Evolutionary conservation across 1,284 basidiomycete genomes (phyloP).

Genomic region (Pterulicium gracile): DNA sequence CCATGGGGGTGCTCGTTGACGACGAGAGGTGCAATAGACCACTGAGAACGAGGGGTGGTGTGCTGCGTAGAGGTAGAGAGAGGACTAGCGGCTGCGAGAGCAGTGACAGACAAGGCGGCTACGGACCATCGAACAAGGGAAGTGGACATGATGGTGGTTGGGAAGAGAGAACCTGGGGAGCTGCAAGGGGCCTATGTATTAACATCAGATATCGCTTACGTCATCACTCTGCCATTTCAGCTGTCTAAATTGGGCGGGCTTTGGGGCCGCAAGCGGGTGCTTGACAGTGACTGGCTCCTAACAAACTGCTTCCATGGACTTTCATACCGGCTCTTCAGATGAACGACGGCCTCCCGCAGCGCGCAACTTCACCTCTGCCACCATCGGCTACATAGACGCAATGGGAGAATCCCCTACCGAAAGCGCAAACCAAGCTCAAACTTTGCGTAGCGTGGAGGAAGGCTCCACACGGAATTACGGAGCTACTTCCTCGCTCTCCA

Average conservation of each 20-base stretch:
- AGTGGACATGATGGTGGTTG: conserved; percentile 22
- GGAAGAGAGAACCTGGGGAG: conserved; percentile 15
- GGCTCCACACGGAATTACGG: background rate
- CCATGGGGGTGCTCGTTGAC: conserved; percentile 53
- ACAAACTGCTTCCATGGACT: too few relatives aligned
- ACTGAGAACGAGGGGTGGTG: conserved; percentile 28
- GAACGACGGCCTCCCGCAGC: background rate
- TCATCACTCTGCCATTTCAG: background rate
- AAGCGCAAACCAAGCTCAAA: too few relatives aligned
- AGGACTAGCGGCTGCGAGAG: conserved; percentile 36
- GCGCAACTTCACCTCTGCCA: background rate
- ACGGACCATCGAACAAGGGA: conserved; percentile 25
- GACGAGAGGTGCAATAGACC: conserved; percentile 48
- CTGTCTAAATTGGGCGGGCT: background rate
- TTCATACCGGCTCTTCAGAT: too few relatives aligned
- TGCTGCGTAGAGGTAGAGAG: conserved; percentile 50
- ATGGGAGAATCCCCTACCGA: too few relatives aligned
- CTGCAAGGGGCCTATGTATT: too few relatives aligned
- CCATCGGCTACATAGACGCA: background rate
- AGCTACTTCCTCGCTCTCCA: background rate
- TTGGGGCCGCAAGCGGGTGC: too few relatives aligned
- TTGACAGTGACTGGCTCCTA: too few relatives aligned
- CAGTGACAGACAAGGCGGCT: conserved; percentile 31
- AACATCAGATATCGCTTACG: too few relatives aligned
- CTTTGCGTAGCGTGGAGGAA: background rate